phyloP scores from a whole-genome alignment of 2,329 filamentous ascomycete species.

The Penicillium fuscoglaucum region DNA sequence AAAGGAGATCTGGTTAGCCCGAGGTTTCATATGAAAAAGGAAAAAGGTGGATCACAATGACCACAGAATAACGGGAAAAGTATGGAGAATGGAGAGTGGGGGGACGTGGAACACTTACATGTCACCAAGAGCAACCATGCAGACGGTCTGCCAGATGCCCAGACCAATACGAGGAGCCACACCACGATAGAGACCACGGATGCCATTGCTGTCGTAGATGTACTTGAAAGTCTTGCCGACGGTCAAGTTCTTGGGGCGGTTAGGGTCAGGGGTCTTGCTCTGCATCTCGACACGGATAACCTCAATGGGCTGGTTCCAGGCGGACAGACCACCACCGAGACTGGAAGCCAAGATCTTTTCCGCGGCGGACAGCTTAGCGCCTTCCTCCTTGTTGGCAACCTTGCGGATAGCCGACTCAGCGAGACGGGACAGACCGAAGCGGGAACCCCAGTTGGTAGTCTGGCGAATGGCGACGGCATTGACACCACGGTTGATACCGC shows the following conservation, averaged over 20 bases:
- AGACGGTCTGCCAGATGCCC: conserved; percentile 98
- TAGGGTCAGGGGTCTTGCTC: conserved; percentile 96
- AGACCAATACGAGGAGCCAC: conserved; percentile 92
- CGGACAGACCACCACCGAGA: conserved; percentile 88
- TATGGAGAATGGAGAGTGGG: background rate
- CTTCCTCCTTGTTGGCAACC: conserved; percentile 73
- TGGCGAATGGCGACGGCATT: conserved; percentile 98
- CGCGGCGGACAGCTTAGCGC: conserved; percentile 70
- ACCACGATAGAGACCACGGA: conserved; percentile 93
- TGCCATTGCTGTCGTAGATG: conserved; percentile 85
- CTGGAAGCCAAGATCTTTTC: conserved; percentile 90
- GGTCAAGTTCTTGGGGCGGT: conserved; percentile 98
- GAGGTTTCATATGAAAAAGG: conserved; percentile 29
- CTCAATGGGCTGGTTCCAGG: conserved; percentile 99
- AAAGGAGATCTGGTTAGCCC: conserved; percentile 32
- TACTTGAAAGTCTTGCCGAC: conserved; percentile 79
- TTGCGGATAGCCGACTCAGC: conserved; percentile 85
- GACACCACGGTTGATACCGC: conserved; percentile 96
- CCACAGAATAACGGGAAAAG: background rate
- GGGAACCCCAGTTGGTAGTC: conserved; percentile 98
- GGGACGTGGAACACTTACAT: conserved; percentile 64
- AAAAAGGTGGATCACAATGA: background rate
- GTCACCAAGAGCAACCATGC: conserved; percentile 98
- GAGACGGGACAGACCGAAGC: conserved; percentile 89
- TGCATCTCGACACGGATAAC: conserved; percentile 99